A percentile compares a stretch with the other conserved stretches of the same genome.
These are phyloP conservation scores for Tetrahymena borealis DNA, from an alignment of 73 alveolate genomes.

Conservation along the genomic window DNA sequence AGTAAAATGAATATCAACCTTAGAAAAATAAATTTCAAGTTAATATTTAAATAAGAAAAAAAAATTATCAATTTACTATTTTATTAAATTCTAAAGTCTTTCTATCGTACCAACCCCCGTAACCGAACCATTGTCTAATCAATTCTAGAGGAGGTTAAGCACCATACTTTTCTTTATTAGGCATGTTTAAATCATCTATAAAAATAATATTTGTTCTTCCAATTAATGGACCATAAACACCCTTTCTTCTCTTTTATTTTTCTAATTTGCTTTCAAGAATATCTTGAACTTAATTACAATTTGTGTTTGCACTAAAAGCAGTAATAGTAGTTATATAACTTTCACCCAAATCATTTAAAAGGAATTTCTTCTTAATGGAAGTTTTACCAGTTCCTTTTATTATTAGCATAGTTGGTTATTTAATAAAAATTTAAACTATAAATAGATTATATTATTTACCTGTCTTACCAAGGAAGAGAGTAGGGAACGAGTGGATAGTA, in stretches of 20 bases:
- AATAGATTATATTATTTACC: slow-evolving; percentile 69
- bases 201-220: slow-evolving; percentile 88
- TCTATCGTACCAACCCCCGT: slow-evolving; percentile 92
- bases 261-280: slow-evolving; percentile 70
- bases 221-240: slow-evolving; percentile 89
- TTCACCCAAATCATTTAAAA: slow-evolving; percentile 74
- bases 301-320: slow-evolving; percentile 63
- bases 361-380: slow-evolving; percentile 75
- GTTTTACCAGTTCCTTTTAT: slow-evolving; percentile 97
- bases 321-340: slow-evolving; percentile 68
- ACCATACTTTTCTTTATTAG: slow-evolving; percentile 93
- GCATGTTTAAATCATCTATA: slow-evolving; percentile 97
- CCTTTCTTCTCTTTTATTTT: slow-evolving; percentile 86
- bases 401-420: slow-evolving; percentile 65
- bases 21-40: background rate
- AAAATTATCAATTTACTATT: slow-evolving; percentile 27
- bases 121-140: slow-evolving; percentile 90
- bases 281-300: slow-evolving; percentile 67
- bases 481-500: slow-evolving; percentile 44
- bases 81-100: slow-evolving; percentile 64
- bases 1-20: slow-evolving; percentile 45
- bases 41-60: background rate
- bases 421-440: slow-evolving; percentile 8
- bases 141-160: slow-evolving; percentile 97
- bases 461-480: slow-evolving; percentile 79